These are phyloP conservation scores for Schizonepeta tenuifolia DNA, from an alignment of 257 asterid species.

Conservation along the genomic window DNA sequence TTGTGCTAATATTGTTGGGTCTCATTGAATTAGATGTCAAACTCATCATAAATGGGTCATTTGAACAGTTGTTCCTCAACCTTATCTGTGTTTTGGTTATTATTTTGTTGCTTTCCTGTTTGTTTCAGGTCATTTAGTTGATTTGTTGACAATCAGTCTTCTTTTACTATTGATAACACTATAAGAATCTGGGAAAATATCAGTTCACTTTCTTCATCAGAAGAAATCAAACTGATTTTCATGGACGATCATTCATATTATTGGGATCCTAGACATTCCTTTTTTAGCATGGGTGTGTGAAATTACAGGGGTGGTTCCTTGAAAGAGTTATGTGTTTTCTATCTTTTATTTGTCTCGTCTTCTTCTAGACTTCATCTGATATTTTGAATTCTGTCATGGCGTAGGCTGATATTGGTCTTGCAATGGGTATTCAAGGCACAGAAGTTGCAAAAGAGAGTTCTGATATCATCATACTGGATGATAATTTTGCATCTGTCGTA, in stretches of 20 bases:
- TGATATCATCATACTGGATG: conserved; percentile 93
- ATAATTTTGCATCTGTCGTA: conserved; percentile 90
- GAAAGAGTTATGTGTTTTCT: conserved; percentile 3
- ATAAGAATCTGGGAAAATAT: background rate
- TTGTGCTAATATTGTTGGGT: background rate
- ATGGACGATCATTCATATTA: conserved; percentile 14
- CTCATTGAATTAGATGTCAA: conserved; percentile 13
- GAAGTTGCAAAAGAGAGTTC: conserved; percentile 99
- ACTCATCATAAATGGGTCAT: background rate
- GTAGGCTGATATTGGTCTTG: conserved; percentile 98
- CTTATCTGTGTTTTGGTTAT: background rate
- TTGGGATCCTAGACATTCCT: background rate
- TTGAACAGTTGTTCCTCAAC: background rate
- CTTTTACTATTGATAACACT: too few relatives aligned
- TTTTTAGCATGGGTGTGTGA: conserved; percentile 1
- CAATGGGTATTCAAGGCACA: conserved; percentile 98
- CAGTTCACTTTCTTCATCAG: background rate
- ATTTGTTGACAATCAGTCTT: background rate
- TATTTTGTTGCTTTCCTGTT: background rate
- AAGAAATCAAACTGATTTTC: conserved; percentile 4
- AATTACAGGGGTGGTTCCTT: background rate
- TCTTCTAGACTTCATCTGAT: conserved; percentile 21
- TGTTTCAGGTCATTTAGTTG: conserved; percentile 6
- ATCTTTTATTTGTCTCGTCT: background rate
- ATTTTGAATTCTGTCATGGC: conserved; percentile 28